Conservation (phyloP, 2,329 filamentous ascomycete species). For the Xylaria hypoxylon region DNA sequence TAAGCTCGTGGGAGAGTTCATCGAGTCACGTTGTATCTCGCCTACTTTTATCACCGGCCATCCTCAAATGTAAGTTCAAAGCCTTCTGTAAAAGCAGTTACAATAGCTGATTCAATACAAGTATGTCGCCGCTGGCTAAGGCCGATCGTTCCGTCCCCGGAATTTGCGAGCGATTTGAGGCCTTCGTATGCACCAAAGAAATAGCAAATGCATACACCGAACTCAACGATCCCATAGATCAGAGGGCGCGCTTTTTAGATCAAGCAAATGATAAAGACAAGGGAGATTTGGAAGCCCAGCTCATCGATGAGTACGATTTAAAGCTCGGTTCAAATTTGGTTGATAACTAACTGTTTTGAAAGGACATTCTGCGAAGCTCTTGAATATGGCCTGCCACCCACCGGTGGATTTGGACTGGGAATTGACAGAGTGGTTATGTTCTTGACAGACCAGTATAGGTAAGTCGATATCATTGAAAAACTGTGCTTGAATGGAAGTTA, state of each 20-base stretch:
- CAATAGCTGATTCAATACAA: conserved; percentile 4
- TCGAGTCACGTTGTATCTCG: conserved; percentile 82
- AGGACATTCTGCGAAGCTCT: conserved; percentile 87
- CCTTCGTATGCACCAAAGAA: conserved; percentile 97
- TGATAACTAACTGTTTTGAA: conserved; percentile 13
- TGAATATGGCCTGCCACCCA: conserved; percentile 92
- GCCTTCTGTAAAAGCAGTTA: not conserved
- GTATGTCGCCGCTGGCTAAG: conserved; percentile 95
- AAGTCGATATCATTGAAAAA: not conserved
- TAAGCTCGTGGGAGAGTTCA: conserved; percentile 92
- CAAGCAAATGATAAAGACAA: conserved; percentile 95
- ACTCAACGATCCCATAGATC: conserved; percentile 96
- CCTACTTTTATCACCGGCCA: conserved; percentile 93
- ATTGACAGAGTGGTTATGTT: conserved; percentile 89
- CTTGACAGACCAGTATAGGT: conserved; percentile 89
- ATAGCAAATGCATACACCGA: conserved; percentile 93
- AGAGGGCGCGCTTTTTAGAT: conserved; percentile 91
- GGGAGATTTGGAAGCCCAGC: conserved; percentile 96
- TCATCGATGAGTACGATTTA: conserved; percentile 79
- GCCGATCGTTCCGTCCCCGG: conserved; percentile 85
- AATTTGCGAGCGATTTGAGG: conserved; percentile 96
- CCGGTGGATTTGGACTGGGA: conserved; percentile 96
- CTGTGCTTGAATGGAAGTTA: not conserved
- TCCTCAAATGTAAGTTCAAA: conserved; percentile 55
- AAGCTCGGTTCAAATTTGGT: not conserved